Conservation (phyloP, 1,284 basidiomycete genomes). For the Rhodofomes roseus region DNA sequence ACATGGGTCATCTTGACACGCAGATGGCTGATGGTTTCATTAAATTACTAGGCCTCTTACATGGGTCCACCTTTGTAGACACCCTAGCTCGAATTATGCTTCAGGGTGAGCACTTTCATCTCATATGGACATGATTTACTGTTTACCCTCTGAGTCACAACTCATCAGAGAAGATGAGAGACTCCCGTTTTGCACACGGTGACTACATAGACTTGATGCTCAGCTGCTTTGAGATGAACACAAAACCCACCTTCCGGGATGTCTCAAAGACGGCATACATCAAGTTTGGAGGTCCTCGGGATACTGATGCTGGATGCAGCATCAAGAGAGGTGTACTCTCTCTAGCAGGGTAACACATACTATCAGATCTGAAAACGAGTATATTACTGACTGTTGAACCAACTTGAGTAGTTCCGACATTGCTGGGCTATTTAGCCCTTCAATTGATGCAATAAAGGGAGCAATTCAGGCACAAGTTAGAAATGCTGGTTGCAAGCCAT, state of each 20-base stretch:
- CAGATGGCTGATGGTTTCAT: too few species aligned
- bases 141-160: too few species aligned
- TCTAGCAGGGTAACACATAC: background rate
- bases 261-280: background rate
- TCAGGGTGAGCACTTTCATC: too few species aligned
- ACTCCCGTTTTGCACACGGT: background rate
- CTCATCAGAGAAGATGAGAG: background rate
- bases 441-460: background rate
- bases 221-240: background rate
- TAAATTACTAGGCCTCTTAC: background rate
- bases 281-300: background rate
- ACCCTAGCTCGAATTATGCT: too few species aligned
- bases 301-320: background rate
- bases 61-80: background rate
- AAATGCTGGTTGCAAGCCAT: background rate
- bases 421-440: background rate
- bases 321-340: background rate
- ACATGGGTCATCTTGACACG: too few species aligned
- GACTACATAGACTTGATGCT: background rate
- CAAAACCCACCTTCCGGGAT: constrained; percentile 3
- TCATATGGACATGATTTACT: too few species aligned
- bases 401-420: background rate
- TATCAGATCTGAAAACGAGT: background rate
- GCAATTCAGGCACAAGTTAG: background rate
- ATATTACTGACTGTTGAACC: background rate